Evolutionary conservation across 805 yeast species (phyloP), one percentile per base, ranked within the genome.

Genomic region (Tetrapisispora taiwanensis): DNA sequence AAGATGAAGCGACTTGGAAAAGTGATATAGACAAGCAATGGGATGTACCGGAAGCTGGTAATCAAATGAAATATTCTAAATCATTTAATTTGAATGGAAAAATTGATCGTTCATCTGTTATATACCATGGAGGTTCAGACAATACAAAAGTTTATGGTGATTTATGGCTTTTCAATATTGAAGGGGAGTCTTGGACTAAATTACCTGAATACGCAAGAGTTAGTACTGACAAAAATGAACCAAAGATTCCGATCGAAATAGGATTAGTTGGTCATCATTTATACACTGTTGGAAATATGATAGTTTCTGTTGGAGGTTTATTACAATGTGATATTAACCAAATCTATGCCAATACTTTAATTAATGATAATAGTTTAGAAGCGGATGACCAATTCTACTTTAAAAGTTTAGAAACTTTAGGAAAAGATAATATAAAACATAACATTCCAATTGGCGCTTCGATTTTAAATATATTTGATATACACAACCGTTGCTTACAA

Each of bases 131-230:
- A 6, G 73, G 73, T 2, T 65, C 71, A 1, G 49, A 57, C 42
- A 53, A 55, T 6, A 39, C 44, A 7, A 56, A 64, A 22, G 66
- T 74, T 4, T 55, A 62, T 19, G 74, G 74, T 22, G 79, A 75
- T 55, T 49, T 68, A 49, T 75, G 79, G 79, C 63, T 67, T 60
- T 75, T 72, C 48, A 71, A 72, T 50, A 48, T 75, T 17, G 65
- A 65, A 17, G 50, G 60, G 2, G 75, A 70, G 44, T 53, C 54
- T 3, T 75, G 80, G 80, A 46, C 44, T 17, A 44, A 43, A 36
- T 46, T 46, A 30, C 49, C 39, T 12, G 46, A 49, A 3, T 55
- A 30, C 36, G 48, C 41, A 37, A 26, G 10, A 37, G 26, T 28
- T 20, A 37, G 40, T n/a, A 28, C 7, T 12, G 40, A 37, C 12